Conservation (phyloP, 225 moss, liverwort and hornwort genomes). For the Marchantia paleacea region DNA sequence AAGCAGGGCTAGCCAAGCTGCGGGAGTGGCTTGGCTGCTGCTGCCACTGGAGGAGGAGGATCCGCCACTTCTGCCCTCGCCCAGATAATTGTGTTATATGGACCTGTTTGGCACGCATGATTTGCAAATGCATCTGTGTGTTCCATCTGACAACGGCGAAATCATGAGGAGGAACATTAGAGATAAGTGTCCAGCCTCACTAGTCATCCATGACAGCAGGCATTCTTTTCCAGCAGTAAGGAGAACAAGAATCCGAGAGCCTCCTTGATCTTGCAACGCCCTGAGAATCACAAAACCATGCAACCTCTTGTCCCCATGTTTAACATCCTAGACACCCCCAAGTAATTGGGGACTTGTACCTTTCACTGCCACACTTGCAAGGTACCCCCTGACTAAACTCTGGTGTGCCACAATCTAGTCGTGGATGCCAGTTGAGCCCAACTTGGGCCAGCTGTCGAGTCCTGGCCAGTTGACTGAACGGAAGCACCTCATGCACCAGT, state of each 20-base stretch:
- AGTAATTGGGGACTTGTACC: neutral
- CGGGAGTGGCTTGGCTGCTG: neutral
- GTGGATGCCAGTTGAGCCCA: slow-evolving; percentile 2
- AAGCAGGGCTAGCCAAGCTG: too few relatives aligned
- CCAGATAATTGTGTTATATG: neutral
- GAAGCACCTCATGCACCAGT: too few relatives aligned
- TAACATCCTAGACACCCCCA: neutral
- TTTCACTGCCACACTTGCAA: neutral
- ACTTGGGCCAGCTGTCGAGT: neutral
- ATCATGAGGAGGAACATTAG: neutral
- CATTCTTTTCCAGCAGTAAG: neutral
- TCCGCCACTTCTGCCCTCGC: neutral
- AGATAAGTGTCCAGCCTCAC: neutral
- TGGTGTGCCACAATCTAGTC: neutral
- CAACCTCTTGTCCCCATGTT: neutral
- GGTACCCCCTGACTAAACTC: too few relatives aligned
- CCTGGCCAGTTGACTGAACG: too few relatives aligned
- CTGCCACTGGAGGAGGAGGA: neutral
- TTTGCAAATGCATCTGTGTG: neutral
- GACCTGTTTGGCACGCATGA: neutral
- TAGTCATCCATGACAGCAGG: neutral
- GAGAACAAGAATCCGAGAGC: neutral
- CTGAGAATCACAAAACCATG: neutral
- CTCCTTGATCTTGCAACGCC: neutral
- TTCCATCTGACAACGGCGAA: neutral